Evolutionary conservation across 2,329 filamentous ascomycete genomes (phyloP), one percentile per base, ranked within the genome.

Genomic region (Mycocentrospora acerina): DNA sequence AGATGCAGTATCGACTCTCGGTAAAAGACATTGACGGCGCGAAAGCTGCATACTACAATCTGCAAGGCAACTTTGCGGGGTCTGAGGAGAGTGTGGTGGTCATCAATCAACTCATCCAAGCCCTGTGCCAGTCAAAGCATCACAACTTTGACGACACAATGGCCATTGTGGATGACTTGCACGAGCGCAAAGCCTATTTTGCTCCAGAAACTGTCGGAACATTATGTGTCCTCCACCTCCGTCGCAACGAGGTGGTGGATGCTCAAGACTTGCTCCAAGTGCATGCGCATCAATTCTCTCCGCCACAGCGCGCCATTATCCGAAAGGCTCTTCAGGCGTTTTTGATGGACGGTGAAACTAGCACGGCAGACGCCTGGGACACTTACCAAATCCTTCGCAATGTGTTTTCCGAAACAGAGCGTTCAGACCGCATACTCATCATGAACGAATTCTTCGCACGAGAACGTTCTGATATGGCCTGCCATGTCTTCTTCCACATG

Each of bases 401-500:
- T n/a, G 71, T 76, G 8, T 83, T 84, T 48, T 70, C 75, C 59
- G 86, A 75, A 67, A 84, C 84, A 1, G 74, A 80, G n/a, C 74
- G 81, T 5, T 71, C 76, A 2, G 74, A 79, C 33, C 85, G 91
- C 8, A 81, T 83, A 11, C 68, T 75, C 17, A 74, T 96, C 29
- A 95, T 98, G 87, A 77, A 83, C 15, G 75, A 79, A 15, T 96
- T 97, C 69, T 95, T 94, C 60, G 71, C 76, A 7, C 83, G 89
- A 26, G 77, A 80, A 18, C 82, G 90, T 9, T 77, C 88, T 10
- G 90, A 97, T 57, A 90, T 96, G 78, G 90, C 88, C 3, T 82
- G 82, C 31, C 78, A 90, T 46, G 82, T 95, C 24, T 96, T 98
- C 67, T 87, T 87, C 11, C 88, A 96, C 63, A 97, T 97, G 90